Base-by-base conservation (phyloP, 2,329 filamentous ascomycete genomes). In the Trichoderma sp. region DNA sequence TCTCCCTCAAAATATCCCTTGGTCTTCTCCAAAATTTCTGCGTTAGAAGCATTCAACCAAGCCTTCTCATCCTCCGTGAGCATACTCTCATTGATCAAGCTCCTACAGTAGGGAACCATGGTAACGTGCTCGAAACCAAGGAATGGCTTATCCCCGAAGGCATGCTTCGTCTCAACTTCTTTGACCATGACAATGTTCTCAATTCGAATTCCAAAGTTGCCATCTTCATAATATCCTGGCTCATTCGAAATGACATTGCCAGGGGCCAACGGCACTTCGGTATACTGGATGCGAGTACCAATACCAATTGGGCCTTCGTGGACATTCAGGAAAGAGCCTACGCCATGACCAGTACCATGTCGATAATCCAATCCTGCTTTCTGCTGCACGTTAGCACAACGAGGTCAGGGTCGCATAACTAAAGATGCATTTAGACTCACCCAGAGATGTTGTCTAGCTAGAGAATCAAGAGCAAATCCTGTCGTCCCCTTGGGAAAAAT, bases 231-330 rank as follows among this genome's bases (percentile, higher is more conserved):
- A 82, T 94, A 99, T 34, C 96, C 96, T 1, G 96, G 96, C 80
- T 99, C 94, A 75, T 97, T 94, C 1, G 95, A 98, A 65, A 98
- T 89, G 51, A 99, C 95, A 75, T 99, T 97, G 55, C 96, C 96
- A n/a, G 93, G 86, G 0, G 93, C 88, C 34, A 99, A 85, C 0
- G 96, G 87, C 6, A 98, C 94, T 77, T 99, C 96, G 0, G 93
- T 91, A 77, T 95, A 97, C 75, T 96, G 92, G 49, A 96, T 89
- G 55, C 96, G 87, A 11, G 94, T 97, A 32, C 96, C 96, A 70
- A 99, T 96, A 24, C 96, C 96, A 71, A 99, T 97, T 1, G 96
- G 96, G 0, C 96, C 96, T 81, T 99, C 96, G 77, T 99, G 96
- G 0, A 99, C 96, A 73, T 99, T 99, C 75, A 99, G 83, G 80